A percentile compares a stretch with the other conserved stretches of the same genome.
Conservation (phyloP, 768 basidiomycete species). For the Phlegmacium glaucopus region DNA sequence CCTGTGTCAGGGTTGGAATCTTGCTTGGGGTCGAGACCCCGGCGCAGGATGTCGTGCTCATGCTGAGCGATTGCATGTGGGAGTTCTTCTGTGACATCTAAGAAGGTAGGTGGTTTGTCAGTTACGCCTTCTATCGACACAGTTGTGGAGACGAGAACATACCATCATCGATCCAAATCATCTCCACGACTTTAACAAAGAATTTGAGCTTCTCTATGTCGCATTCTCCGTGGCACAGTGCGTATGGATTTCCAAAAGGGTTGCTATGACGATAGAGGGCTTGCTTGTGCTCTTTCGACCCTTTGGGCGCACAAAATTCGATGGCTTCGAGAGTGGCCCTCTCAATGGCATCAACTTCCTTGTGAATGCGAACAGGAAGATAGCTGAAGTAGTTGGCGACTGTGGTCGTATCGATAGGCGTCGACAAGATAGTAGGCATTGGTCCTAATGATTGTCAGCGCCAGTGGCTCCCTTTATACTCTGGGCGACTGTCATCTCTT, state of each 20-base stretch:
- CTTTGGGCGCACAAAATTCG: conserved; percentile 7
- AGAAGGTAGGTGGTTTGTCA: background rate
- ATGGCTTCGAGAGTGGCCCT: conserved; percentile 14
- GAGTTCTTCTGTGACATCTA: conserved; percentile 22
- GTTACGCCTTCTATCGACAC: no score
- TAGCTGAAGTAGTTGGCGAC: conserved; percentile 14
- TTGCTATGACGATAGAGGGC: conserved; percentile 16
- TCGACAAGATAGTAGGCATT: conserved; percentile 6
- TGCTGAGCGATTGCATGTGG: conserved; percentile 14
- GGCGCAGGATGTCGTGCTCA: conserved; percentile 15
- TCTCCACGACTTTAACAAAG: conserved; percentile 18
- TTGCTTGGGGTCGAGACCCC: conserved; percentile 9
- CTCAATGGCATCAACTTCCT: conserved; percentile 11
- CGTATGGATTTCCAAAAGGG: conserved; percentile 18
- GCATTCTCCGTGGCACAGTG: conserved; percentile 14
- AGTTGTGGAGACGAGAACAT: background rate
- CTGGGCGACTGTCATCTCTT: no score
- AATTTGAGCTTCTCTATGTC: conserved; percentile 17
- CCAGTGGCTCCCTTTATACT: no score
- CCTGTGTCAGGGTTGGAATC: conserved; percentile 14
- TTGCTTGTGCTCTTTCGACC: conserved; percentile 13
- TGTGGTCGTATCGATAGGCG: conserved; percentile 7
- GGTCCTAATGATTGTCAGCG: no score
- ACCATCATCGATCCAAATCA: conserved; percentile 24
- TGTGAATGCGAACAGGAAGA: conserved; percentile 16